phyloP scores from a whole-genome alignment of 176 grass and related monocot species.

The Chrysopogon serrulatus region DNA sequence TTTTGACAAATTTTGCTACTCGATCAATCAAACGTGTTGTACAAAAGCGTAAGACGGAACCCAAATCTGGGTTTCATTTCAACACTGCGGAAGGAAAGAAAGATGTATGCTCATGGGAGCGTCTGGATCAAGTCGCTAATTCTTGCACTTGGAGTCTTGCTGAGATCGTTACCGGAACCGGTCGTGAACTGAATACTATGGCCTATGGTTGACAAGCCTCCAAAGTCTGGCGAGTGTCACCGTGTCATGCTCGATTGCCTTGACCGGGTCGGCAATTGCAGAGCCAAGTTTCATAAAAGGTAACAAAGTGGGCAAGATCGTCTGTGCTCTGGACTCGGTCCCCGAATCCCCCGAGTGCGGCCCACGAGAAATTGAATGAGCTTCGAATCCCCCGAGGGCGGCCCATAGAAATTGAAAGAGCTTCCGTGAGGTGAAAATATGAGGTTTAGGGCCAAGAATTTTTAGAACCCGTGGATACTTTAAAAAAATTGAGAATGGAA shows the following conservation, averaged over 20 bases:
- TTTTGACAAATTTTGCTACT: not conserved
- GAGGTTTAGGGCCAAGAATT: too few species aligned
- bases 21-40: not conserved
- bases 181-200: not conserved
- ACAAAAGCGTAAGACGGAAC: not conserved
- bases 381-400: too few species aligned
- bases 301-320: too few species aligned
- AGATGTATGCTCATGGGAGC: not conserved
- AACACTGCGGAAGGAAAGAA: not conserved
- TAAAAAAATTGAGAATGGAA: too few species aligned
- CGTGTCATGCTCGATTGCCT: not conserved
- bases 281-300: too few species aligned
- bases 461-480: too few species aligned
- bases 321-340: too few species aligned
- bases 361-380: too few species aligned
- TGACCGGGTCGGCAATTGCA: too few species aligned
- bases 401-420: too few species aligned
- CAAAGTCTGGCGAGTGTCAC: not conserved
- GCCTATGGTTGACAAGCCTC: not conserved
- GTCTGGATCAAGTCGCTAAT: not conserved
- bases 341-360: too few species aligned
- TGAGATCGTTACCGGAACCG: not conserved
- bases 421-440: too few species aligned
- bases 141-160: not conserved
- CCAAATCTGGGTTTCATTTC: not conserved